Evolutionary conservation across 2,329 filamentous ascomycete species (phyloP).

Genomic region (Rutstroemia sp.): DNA sequence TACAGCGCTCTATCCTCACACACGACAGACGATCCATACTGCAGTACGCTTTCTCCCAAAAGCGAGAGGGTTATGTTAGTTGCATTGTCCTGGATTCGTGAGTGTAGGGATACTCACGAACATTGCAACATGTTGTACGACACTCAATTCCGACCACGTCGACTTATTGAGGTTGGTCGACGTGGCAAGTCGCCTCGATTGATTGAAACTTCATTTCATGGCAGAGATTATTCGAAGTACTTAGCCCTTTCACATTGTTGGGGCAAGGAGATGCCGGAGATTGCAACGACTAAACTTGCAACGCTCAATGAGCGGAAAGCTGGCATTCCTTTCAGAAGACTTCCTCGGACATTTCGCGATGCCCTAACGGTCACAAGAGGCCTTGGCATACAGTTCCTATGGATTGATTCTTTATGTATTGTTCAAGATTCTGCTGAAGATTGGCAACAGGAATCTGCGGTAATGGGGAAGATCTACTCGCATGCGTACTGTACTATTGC

Average conservation of each 20-base stretch:
- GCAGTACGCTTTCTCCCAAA: constrained; percentile 6
- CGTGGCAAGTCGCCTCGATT: constrained; percentile 4
- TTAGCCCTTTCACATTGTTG: constrained; percentile 11
- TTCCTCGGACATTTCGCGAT: constrained; percentile 6
- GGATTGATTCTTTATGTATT: constrained; percentile 8
- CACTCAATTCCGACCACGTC: constrained; percentile 8
- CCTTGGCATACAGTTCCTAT: constrained; percentile 1
- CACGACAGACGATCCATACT: constrained; percentile 3
- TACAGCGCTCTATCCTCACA: background rate
- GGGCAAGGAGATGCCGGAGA: constrained; percentile 8
- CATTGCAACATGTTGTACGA: constrained; percentile 12
- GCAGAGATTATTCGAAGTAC: background rate
- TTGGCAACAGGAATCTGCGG: constrained; percentile 14
- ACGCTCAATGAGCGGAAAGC: constrained; percentile 4
- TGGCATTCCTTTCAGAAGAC: constrained; percentile 2
- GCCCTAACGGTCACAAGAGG: constrained; percentile 4
- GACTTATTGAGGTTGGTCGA: constrained; percentile 12
- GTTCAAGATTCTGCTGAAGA: constrained; percentile 11
- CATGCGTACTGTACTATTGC: constrained; percentile 11
- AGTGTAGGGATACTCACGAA: constrained; percentile 8
- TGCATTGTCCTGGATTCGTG: constrained; percentile 11
- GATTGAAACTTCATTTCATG: background rate
- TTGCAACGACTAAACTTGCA: constrained; percentile 4
- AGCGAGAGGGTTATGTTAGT: constrained; percentile 1
- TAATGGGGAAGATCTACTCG: constrained; percentile 16